phyloP scores from a whole-genome alignment of 768 basidiomycete species.

The Myochromella boudieri region DNA sequence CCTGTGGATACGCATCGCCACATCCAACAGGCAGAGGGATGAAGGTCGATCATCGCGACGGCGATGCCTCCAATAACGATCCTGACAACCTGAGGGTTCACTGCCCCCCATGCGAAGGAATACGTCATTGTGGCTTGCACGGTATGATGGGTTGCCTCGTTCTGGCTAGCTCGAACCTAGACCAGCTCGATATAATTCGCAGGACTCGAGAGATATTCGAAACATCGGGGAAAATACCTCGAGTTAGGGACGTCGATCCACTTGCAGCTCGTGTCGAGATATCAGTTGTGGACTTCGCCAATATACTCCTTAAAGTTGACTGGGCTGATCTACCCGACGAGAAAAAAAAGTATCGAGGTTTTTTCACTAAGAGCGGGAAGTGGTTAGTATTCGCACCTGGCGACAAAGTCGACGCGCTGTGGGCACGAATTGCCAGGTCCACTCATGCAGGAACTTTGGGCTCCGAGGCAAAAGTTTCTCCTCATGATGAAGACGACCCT shows the following conservation, averaged over 20 bases:
- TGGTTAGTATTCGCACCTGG: slow-evolving; percentile 14
- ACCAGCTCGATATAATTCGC: slow-evolving; percentile 17
- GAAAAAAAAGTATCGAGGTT: slow-evolving; percentile 2
- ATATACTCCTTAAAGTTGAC: neutral
- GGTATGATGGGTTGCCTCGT: slow-evolving; percentile 4
- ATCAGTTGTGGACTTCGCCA: slow-evolving; percentile 5
- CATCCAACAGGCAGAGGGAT: slow-evolving; percentile 6
- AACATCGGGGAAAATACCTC: slow-evolving; percentile 11
- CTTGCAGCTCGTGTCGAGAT: slow-evolving; percentile 6
- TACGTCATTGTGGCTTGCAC: slow-evolving; percentile 13
- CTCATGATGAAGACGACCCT: slow-evolving; percentile 9
- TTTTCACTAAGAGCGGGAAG: slow-evolving; percentile 14
- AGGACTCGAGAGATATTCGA: slow-evolving; percentile 16
- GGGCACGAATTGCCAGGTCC: slow-evolving; percentile 13
- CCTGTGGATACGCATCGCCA: slow-evolving; percentile 9
- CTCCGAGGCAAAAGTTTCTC: slow-evolving; percentile 12
- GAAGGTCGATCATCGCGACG: slow-evolving; percentile 11
- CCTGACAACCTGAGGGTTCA: slow-evolving; percentile 10
- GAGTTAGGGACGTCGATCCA: slow-evolving; percentile 12
- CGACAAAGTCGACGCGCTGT: slow-evolving; percentile 13
- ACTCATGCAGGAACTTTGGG: slow-evolving; percentile 17
- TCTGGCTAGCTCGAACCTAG: slow-evolving; percentile 10
- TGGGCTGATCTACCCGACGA: slow-evolving; percentile 6
- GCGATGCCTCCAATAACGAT: slow-evolving; percentile 13
- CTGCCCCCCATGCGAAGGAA: slow-evolving; percentile 15